Evolutionary conservation across 192 early-diverging fungal species (phyloP), one percentile per base, ranked within the genome.

Genomic region (Coemansia sp.): DNA sequence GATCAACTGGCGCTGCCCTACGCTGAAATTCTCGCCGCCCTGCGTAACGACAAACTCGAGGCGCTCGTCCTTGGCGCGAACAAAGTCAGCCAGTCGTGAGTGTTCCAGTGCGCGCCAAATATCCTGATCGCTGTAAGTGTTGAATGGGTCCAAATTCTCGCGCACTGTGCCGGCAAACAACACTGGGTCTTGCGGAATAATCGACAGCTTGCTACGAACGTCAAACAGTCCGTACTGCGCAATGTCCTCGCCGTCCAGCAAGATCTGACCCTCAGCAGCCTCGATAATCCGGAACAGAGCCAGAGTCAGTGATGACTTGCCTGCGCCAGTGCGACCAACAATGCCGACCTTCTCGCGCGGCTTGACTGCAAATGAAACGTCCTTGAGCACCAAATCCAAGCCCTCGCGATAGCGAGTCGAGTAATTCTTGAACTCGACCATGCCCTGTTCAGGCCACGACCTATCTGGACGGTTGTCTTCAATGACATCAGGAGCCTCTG

Each of bases 141-240:
- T 44, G 53, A 84, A 86, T 5, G 86, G 86, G 51, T 87, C 86
- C 50, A 87, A 65, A 67, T 87, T 87, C 41, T 86, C 85, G 48
- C 86, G 86, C 17, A 87, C 53, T 4, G 89, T 88, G 41, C 90
- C 90, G 34, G 85, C 77, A 72, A 91, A 89, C 61, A 90, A 62
- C 5, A 93, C 86, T 11, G 92, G 91, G 48, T 95, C 94, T 82
- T 97, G 93, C 41, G 94, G 93, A 75, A 97, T 93, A 61, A 97
- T 91, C 2, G 90, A 89, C 53, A 97, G 67, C 27, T 87, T 74
- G 20, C 82, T 80, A 12, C 88, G 81, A 42, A 90, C 65, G 63
- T 87, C 87, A 45, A 76, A 80, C 12, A 82, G 59, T 1, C 83
- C 75, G 20, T 82, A 63, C 11, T 80, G 82, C 15, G 84, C 72